Percentiles rank a stretch among this genome's conserved stretches.
Conservation (phyloP, 1,139 yeast genomes). For the Meyerozyma athensensis region DNA sequence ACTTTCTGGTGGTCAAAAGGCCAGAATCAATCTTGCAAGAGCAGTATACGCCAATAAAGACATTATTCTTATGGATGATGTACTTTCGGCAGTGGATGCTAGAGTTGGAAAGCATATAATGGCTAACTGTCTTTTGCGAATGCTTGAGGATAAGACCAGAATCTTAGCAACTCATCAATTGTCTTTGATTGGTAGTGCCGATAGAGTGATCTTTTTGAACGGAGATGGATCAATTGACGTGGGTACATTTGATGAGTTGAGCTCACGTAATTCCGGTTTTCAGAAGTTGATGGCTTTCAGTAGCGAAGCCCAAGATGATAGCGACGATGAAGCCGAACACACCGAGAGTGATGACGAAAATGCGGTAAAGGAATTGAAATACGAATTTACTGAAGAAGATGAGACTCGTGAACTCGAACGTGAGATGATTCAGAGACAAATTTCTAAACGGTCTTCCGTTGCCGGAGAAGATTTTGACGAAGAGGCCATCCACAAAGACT, state of each 20-base stretch:
- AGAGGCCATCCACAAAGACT: constrained; percentile 18
- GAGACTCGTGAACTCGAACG: constrained; percentile 9
- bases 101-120: constrained; percentile 18
- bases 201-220: constrained; percentile 15
- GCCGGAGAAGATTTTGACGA: constrained; percentile 13
- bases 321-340: constrained; percentile 13
- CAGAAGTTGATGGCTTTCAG: constrained; percentile 11
- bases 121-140: constrained; percentile 13
- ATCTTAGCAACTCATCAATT: constrained; percentile 19
- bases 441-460: constrained; percentile 14
- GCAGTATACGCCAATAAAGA: constrained; percentile 15
- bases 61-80: constrained; percentile 16
- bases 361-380: constrained; percentile 5
- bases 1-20: constrained; percentile 19
- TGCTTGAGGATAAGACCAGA: constrained; percentile 14
- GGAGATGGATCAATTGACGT: constrained; percentile 15
- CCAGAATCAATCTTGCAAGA: constrained; percentile 18
- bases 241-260: constrained; percentile 12
- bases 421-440: constrained; percentile 2
- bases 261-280: constrained; percentile 10
- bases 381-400: constrained; percentile 9
- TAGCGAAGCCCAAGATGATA: constrained; percentile 5
- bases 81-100: constrained; percentile 18
- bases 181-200: constrained; percentile 16
- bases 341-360: constrained; percentile 8